Percentiles rank a stretch among this genome's conserved stretches.
Conservation (phyloP, 345 rosid species). For the Pugionium dolabratum region DNA sequence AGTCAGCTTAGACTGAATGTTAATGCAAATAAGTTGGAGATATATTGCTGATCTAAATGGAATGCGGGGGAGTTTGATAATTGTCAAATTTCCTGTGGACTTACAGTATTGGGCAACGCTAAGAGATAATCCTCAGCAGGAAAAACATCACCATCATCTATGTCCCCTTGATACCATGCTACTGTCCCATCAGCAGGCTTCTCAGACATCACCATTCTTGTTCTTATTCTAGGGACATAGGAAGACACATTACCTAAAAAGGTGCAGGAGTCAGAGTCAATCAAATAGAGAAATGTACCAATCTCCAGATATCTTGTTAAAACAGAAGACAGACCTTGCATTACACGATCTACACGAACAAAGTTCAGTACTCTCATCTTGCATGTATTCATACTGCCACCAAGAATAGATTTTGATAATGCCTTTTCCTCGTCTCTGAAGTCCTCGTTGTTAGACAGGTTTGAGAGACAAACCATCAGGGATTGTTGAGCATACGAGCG, state of each 20-base stretch:
- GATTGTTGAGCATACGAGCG: constrained; percentile 43
- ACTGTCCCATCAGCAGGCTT: constrained; percentile 82
- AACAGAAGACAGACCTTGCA: constrained; percentile 59
- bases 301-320: constrained; percentile 27
- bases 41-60: no score
- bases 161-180: constrained; percentile 80
- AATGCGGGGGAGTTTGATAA: neutral
- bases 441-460: constrained; percentile 55
- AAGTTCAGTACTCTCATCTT: constrained; percentile 73
- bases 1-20: no score
- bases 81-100: constrained; percentile 35
- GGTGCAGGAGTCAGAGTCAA: constrained; percentile 29
- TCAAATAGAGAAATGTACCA: constrained; percentile 12
- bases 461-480: constrained; percentile 44
- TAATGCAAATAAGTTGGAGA: no score
- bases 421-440: constrained; percentile 56
- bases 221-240: constrained; percentile 46
- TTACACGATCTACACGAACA: constrained; percentile 50
- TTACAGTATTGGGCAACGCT: constrained; percentile 76
- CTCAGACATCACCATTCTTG: constrained; percentile 73
- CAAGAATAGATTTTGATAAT: constrained; percentile 72
- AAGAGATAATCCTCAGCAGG: constrained; percentile 74
- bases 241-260: constrained; percentile 41
- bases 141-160: constrained; percentile 66
- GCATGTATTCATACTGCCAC: constrained; percentile 77